Evolutionary conservation across 148 eudicot genomes (phyloP), one percentile per base, ranked within the genome.

Genomic region (Camellia lanceoleosa): DNA sequence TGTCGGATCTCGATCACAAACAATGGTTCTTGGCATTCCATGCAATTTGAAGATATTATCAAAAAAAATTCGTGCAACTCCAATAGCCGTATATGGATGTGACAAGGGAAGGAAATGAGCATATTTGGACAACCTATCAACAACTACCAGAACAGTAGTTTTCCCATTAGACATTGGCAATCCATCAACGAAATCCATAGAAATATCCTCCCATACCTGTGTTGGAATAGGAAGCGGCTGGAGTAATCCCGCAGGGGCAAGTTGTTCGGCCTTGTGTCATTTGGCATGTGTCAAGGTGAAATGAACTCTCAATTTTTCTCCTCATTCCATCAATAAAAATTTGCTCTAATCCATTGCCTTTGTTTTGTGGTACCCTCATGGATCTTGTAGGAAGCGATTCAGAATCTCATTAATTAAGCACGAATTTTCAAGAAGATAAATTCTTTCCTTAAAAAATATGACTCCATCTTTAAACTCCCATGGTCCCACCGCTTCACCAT

Each of bases 181-280:
- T 5, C 74, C 74, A 6, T 71, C 58, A n/a, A 71, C 11, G 15
- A 46, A 71, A 71, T 71, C 74, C 41, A 71, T 47, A 1, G 74
- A 18, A 7, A 71, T 71, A 19, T 71, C 56, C 19, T 49, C 5
- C 74, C 74, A 71, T 46, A 51, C 58, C 2, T 71, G 14, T 5
- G 6, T 0, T 18, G 74, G 74, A n/a, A 71, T 71, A 1, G 74
- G 74, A 2, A 47, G 16, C n/a, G 41, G 74, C 11, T 47, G 74
- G 1, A 71, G 41, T 5, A 71, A 8, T 1, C 38, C 41, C 0
- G 41, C 74, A 7, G 74, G 74, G 11, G 5, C 19, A 16, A 60
- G 19, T 30, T 65, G 14, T 10, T 65, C 69, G 15, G 5, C 44
- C 15, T 65, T 65, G 8, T 65, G 38, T 4, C 30, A 5, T n/a